Evolutionary conservation across 495 filamentous ascomycete genomes (phyloP), one percentile per base, ranked within the genome.

Genomic region (Barbatosphaeria neglecta): DNA sequence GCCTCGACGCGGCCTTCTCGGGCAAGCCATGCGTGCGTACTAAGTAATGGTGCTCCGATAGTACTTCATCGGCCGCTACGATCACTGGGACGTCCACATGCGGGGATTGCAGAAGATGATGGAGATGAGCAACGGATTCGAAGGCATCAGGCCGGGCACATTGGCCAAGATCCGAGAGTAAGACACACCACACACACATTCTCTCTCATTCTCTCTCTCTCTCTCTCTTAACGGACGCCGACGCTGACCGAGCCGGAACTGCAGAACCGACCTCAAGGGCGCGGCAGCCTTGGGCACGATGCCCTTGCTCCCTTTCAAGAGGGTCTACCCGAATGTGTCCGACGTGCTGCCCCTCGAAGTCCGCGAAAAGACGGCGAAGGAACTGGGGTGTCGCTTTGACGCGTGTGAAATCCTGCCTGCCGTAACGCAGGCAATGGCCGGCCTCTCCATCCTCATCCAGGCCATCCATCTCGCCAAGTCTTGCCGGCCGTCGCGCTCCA

Each of bases 41-140:
- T 37, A 20, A 20, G 41, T 43, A 50, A 27, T 37, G 6, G 16
- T 11, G 2, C 2, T 13, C 15, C 5, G 22, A 16, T 18, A 58
- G 54, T 52, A 50, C 27, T 59, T 57, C 37, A 53, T 58, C 9
- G 54, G 56, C 5, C 49, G 60, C 0, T 53, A 60, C 23, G 57
- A 60, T 15, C 54, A 63, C 41, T 63, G 60, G 60, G 43, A 58
- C 27, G 46, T 60, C 28, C 60, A 63, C 41, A 63, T 63, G 55
- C 33, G 44, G 10, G 60, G 60, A 1, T 50, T 63, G 4, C 50
- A 51, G 13, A 56, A 57, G 22, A 50, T 58, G 11, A 46, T 63
- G 15, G 54, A 58, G 25, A 24, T 60, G 9, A 45, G 48, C 15
- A 55, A 50, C n/a, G 51, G 54, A 0, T 24, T 52, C 33, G 45